phyloP scores from a whole-genome alignment of 345 rosid species.

The Ricinus communis region DNA sequence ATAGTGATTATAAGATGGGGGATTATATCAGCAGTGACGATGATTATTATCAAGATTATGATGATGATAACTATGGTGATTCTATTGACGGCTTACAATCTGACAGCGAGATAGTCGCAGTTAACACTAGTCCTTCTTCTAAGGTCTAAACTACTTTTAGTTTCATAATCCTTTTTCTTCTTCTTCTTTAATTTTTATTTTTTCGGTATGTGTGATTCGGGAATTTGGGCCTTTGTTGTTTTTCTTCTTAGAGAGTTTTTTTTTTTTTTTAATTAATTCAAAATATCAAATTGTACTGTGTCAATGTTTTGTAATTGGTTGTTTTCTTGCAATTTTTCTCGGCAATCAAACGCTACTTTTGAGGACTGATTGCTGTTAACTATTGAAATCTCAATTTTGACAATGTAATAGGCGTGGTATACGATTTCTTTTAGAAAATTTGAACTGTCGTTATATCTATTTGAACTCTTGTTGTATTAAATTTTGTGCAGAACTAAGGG shows the following conservation, averaged over 20 bases:
- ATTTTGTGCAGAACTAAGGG: background rate
- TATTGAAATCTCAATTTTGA: no score
- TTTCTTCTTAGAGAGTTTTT: background rate
- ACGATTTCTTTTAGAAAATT: no score
- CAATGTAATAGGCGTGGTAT: no score
- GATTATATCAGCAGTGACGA: conserved; percentile 11
- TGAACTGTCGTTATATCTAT: no score
- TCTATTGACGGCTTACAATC: background rate
- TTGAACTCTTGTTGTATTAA: no score
- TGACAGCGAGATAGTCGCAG: background rate
- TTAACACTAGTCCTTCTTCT: background rate
- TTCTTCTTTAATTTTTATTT: background rate
- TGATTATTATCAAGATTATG: background rate
- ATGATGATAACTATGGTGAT: conserved; percentile 5
- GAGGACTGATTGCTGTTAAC: background rate
- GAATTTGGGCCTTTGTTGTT: no score
- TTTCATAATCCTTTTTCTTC: no score
- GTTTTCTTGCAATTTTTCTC: no score
- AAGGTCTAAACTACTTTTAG: background rate
- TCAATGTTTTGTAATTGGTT: no score
- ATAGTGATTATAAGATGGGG: background rate
- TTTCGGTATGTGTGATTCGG: no score
- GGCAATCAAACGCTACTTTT: background rate
- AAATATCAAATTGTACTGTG: no score
- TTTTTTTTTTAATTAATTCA: no score